phyloP scores from a whole-genome alignment of 2,329 filamentous ascomycete genomes.

The Phialophora tarda region DNA sequence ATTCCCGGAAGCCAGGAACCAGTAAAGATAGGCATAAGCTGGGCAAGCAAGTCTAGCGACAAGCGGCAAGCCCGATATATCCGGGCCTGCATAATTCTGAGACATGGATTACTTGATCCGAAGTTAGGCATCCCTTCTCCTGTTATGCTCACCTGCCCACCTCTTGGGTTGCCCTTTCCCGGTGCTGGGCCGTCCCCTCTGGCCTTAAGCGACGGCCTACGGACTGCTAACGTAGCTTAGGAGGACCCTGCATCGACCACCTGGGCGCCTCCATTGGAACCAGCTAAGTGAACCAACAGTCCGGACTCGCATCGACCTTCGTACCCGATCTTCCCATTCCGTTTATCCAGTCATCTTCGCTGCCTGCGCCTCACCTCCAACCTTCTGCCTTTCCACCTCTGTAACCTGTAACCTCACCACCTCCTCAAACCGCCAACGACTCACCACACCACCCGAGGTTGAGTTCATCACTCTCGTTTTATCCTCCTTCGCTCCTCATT shows the following conservation, averaged over 20 bases:
- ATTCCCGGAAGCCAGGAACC: constrained; percentile 6
- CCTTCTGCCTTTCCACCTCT: constrained; percentile 1
- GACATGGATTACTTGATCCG: constrained; percentile 17
- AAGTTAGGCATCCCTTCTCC: constrained; percentile 13
- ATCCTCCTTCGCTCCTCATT: constrained; percentile 12
- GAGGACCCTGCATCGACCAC: constrained; percentile 8
- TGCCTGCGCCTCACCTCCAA: constrained; percentile 22
- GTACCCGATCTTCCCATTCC: constrained; percentile 8
- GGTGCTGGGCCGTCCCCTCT: not conserved
- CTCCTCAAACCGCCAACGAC: constrained; percentile 22
- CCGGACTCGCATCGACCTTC: constrained; percentile 10
- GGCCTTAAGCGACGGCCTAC: not conserved
- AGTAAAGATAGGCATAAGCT: constrained; percentile 18
- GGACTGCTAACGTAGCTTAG: not conserved
- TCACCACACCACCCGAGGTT: constrained; percentile 26
- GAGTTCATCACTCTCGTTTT: constrained; percentile 32
- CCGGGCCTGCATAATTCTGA: constrained; percentile 12
- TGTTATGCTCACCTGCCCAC: not conserved
- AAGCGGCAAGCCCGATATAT: constrained; percentile 1
- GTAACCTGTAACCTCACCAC: constrained; percentile 23
- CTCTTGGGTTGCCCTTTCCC: not conserved
- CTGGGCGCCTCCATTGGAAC: constrained; percentile 1
- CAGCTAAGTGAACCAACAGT: not conserved
- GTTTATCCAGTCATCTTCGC: constrained; percentile 16
- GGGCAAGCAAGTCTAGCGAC: not conserved